Percentiles rank a stretch among this genome's conserved stretches.
Evolutionary conservation across 768 basidiomycete genomes (phyloP).

Genomic region (Pleurotus ostreatus): DNA sequence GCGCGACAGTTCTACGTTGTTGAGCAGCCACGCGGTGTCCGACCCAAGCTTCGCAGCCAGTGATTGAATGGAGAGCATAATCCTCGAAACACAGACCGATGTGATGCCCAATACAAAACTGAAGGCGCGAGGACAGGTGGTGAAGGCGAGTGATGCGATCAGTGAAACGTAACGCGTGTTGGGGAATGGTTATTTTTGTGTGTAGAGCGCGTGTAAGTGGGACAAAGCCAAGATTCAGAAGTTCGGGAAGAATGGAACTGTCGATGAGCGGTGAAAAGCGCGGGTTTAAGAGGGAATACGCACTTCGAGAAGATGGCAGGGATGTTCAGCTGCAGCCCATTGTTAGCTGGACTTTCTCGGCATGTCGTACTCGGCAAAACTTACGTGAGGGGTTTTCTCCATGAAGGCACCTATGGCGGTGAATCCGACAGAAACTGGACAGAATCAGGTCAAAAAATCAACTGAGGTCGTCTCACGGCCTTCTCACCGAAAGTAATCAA

Average conservation of each 20-base stretch:
- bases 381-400: constrained; percentile 22
- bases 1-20: constrained; percentile 40
- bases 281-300: background rate
- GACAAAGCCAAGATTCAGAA: background rate
- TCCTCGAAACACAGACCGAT: constrained; percentile 29
- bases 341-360: background rate
- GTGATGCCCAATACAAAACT: constrained; percentile 19
- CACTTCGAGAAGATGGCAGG: constrained; percentile 34
- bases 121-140: background rate
- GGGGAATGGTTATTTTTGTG: background rate
- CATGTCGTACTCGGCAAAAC: background rate
- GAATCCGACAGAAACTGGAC: constrained; percentile 27
- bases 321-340: constrained; percentile 26
- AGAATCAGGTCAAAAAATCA: background rate
- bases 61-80: constrained; percentile 38
- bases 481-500: constrained; percentile 32
- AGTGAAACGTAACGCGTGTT: background rate
- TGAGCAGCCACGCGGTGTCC: constrained; percentile 39
- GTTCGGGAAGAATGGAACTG: background rate
- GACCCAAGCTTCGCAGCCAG: constrained; percentile 37
- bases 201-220: background rate
- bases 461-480: background rate
- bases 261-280: background rate
- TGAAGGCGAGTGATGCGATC: background rate
- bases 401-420: constrained; percentile 30